A percentile compares a stretch with the other conserved stretches of the same genome.
These are phyloP conservation scores for Dictyostelium citrinum DNA, from an alignment of 78 protist species.

Conservation along the genomic window DNA sequence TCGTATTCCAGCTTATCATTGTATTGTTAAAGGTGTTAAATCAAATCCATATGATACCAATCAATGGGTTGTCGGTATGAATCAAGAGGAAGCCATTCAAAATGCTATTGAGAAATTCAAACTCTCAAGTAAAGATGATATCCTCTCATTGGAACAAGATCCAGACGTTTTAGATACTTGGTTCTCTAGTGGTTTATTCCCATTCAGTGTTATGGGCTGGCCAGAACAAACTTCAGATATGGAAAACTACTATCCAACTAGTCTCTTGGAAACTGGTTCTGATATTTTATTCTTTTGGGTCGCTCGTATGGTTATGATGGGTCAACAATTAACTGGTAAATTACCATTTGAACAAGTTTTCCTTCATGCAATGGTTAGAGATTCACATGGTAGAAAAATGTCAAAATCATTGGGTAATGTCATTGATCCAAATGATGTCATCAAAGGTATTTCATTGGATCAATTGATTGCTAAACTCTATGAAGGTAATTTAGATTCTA, in stretches of 20 bases:
- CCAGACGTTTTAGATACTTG: conserved; percentile 99
- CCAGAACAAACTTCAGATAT: conserved; percentile 93
- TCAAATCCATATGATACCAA: conserved; percentile 30
- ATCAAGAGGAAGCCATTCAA: conserved; percentile 34
- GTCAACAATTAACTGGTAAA: conserved; percentile 88
- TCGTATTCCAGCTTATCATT: conserved; percentile 98
- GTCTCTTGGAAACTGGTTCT: conserved; percentile 99
- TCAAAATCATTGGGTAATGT: conserved; percentile 97
- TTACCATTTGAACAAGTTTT: conserved; percentile 94
- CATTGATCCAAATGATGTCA: conserved; percentile 98
- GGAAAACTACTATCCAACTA: conserved; percentile 91
- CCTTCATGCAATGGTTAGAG: conserved; percentile 97
- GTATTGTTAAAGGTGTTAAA: conserved; percentile 10
- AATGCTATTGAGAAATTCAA: conserved; percentile 79
- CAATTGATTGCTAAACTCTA: conserved; percentile 73
- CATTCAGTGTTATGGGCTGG: conserved; percentile 98
- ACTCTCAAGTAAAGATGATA: not conserved
- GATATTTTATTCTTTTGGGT: conserved; percentile 99
- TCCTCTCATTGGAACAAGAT: conserved; percentile 92
- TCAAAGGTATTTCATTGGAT: conserved; percentile 89
- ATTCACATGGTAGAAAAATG: conserved; percentile 97
- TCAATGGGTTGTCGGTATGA: conserved; percentile 77
- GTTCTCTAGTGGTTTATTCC: conserved; percentile 99
- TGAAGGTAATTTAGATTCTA: conserved; percentile 89
- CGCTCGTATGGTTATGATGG: conserved; percentile 99